These are phyloP conservation scores for Aspergillus nanangensis DNA, from an alignment of 495 filamentous ascomycete genomes.

Conservation along the genomic window DNA sequence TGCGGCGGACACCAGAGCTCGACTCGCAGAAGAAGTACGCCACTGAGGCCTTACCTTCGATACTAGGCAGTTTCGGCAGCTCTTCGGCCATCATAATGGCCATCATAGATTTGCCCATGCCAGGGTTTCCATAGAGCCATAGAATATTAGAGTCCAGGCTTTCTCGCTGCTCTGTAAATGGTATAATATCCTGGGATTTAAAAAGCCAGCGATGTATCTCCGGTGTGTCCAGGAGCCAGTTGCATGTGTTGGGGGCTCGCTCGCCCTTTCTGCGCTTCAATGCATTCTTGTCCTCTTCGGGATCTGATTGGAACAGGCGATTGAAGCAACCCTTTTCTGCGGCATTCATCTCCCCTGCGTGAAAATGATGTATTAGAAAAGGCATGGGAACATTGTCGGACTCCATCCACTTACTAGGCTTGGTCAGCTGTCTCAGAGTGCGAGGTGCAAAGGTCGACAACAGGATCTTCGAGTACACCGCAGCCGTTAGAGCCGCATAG, in stretches of 20 bases:
- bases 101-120: conserved; percentile 15
- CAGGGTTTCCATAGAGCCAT: conserved; percentile 19
- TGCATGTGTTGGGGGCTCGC: conserved; percentile 17
- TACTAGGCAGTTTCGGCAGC: not conserved
- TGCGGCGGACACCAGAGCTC: not conserved
- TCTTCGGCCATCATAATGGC: not conserved
- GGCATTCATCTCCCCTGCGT: not conserved
- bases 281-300: conserved; percentile 11
- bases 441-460: conserved; percentile 1
- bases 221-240: conserved; percentile 19
- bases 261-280: conserved; percentile 16
- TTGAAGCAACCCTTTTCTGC: not conserved
- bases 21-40: conserved; percentile 1
- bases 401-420: no score
- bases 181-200: not conserved
- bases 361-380: no score
- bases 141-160: conserved; percentile 8
- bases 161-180: not conserved
- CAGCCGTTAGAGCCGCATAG: conserved; percentile 3
- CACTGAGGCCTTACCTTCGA: not conserved
- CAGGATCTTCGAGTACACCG: not conserved
- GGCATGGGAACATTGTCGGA: no score
- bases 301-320: conserved; percentile 2
- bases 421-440: no score
- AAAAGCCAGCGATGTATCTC: conserved; percentile 15